Base-by-base conservation (phyloP, 352 stramenopile species). In the Phytophthora lateralis region DNA sequence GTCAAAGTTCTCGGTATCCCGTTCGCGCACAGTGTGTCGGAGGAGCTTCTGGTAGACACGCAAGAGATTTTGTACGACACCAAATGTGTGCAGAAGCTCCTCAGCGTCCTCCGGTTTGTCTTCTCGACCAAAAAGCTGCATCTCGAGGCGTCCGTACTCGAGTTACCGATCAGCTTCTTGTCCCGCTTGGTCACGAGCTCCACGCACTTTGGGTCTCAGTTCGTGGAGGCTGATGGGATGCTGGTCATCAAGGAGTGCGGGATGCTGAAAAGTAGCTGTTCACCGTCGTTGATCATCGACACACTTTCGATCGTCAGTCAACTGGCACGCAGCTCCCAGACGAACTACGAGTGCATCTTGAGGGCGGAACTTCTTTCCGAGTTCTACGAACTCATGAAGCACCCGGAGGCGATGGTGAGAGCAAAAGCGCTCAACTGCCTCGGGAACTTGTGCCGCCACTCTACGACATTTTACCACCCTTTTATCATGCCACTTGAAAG, bases 401-500 rank as follows among this genome's bases (percentile, higher is more conserved):
- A 94, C 42, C 52, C 59, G 0, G 83, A 95, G 51, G 60, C 86
- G 3, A 88, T 89, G 70, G 84, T 98, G 2, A 76, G 91, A 6
- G 81, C 90, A 9, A 97, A 97, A 62, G 69, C 78, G 1, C 89
- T 96, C 47, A 97, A 98, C 54, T 95, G 95, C 47, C 77, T 98
- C 34, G 94, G 94, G 7, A 98, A 98, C 43, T 75, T 98, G 14
- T 98, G 91, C 49, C 81, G 89, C 10, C 90, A 98, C 67, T 97
- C 88, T n/a, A 87, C 79, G 6, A 60, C 82, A 14, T 98, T 98
- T 51, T 98, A 98, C 53, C 62, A 70, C 3, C 73, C 82, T 10
- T 82, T 98, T 9, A 57, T 63, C 12, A 48, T 49, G 3, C 63
- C 63, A 29, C 35, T 66, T 15, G 38, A 2, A 8, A 27, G 53